These are phyloP conservation scores for Cafeteria roenbergensis DNA, from an alignment of 108 stramenopile genomes.

Conservation along the genomic window DNA sequence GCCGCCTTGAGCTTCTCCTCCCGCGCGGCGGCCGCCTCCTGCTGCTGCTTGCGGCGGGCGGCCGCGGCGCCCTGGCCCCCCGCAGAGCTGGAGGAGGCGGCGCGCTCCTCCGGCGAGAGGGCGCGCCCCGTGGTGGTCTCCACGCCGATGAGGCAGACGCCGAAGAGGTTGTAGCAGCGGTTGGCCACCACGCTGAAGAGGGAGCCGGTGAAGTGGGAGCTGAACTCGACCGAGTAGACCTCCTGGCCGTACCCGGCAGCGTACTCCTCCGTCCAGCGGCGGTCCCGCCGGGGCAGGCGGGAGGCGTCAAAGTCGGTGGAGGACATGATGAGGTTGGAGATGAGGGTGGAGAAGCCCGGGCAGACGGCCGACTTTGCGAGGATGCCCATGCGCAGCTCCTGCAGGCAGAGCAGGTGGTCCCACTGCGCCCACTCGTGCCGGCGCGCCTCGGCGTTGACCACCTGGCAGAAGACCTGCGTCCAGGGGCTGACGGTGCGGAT, in stretches of 20 bases:
- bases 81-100: too few species aligned
- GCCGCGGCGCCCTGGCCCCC: too few species aligned
- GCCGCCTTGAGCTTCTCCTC: too few species aligned
- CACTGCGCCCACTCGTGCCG: neutral
- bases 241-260: conserved; percentile 9
- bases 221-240: conserved; percentile 6
- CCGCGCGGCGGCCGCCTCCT: too few species aligned
- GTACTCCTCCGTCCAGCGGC: conserved; percentile 13
- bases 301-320: neutral
- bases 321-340: conserved; percentile 10
- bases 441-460: neutral
- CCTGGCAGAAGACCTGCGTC: neutral
- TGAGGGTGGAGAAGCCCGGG: conserved; percentile 14
- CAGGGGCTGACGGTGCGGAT: neutral
- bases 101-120: too few species aligned
- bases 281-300: neutral
- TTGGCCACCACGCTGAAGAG: conserved; percentile 8
- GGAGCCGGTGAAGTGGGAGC: neutral
- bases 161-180: conserved; percentile 2
- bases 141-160: conserved; percentile 14
- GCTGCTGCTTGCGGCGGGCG: too few species aligned
- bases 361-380: conserved; percentile 10
- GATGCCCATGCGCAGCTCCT: conserved; percentile 16
- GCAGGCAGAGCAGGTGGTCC: conserved; percentile 10
- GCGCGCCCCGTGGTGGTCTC: neutral